Evolutionary conservation across 306 rosid genomes (phyloP).

Genomic region (Quercus bicolor): DNA sequence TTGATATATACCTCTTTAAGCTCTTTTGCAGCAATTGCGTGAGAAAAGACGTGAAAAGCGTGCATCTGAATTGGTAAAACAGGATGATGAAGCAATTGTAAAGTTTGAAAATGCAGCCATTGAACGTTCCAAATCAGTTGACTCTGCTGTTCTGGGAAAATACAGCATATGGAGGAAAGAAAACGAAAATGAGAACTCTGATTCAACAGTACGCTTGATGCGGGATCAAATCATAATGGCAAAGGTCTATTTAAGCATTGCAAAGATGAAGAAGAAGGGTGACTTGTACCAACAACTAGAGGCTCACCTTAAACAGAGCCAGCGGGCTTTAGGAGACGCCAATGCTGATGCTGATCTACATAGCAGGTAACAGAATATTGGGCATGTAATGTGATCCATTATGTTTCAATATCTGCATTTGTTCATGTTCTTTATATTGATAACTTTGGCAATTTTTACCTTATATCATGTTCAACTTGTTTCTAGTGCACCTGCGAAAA

Average conservation of each 20-base stretch:
- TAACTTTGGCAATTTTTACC: constrained; percentile 5
- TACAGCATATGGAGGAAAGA: constrained; percentile 96
- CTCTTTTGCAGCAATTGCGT: constrained; percentile 64
- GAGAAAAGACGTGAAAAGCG: constrained; percentile 68
- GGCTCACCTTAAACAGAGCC: constrained; percentile 56
- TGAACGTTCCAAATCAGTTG: constrained; percentile 79
- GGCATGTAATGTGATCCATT: constrained; percentile 7
- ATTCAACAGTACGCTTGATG: constrained; percentile 73
- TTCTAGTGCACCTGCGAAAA: constrained; percentile 61
- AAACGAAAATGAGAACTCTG: constrained; percentile 65
- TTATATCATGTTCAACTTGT: constrained; percentile 27
- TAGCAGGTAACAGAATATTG: constrained; percentile 48
- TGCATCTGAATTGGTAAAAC: constrained; percentile 62
- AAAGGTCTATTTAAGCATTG: constrained; percentile 78
- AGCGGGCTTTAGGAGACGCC: constrained; percentile 71
- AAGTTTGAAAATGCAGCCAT: constrained; percentile 88
- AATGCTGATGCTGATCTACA: constrained; percentile 62
- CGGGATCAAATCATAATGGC: constrained; percentile 96
- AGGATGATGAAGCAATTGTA: constrained; percentile 52
- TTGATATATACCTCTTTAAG: constrained; percentile 16
- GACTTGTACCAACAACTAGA: constrained; percentile 59
- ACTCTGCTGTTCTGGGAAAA: constrained; percentile 74
- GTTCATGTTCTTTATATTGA: constrained; percentile 1
- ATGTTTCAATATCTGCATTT: constrained; percentile 4
- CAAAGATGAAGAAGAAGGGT: constrained; percentile 57